A percentile compares a stretch with the other conserved stretches of the same genome.
phyloP scores from a whole-genome alignment of 768 basidiomycete species.

The Lactifluus pinguis region DNA sequence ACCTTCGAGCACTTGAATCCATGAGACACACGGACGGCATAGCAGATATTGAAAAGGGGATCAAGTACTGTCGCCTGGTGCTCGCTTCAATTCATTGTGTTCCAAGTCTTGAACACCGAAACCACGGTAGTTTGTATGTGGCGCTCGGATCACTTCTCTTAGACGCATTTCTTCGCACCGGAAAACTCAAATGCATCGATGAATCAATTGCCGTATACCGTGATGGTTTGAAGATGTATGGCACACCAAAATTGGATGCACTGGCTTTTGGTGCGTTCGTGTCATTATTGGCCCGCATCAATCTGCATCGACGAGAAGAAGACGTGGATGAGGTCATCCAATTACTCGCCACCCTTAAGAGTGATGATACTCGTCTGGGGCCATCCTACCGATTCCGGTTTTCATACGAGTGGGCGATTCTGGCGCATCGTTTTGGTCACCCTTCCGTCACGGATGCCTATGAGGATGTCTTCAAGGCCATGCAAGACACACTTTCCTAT shows the following conservation, averaged over 20 bases:
- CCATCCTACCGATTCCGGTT: background rate
- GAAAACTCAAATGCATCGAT: background rate
- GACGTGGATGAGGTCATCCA: background rate
- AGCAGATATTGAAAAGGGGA: background rate
- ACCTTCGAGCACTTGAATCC: background rate
- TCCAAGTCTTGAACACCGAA: background rate
- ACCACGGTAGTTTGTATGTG: background rate
- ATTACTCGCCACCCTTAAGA: background rate
- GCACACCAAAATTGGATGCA: too few relatives aligned
- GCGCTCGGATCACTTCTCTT: background rate
- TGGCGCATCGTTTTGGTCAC: background rate
- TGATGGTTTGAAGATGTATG: too few relatives aligned
- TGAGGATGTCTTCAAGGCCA: background rate
- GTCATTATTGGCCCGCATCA: too few relatives aligned
- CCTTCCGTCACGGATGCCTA: background rate
- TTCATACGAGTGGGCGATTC: background rate
- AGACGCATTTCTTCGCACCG: background rate
- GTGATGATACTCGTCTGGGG: background rate
- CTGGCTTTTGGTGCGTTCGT: too few relatives aligned
- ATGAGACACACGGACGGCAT: background rate
- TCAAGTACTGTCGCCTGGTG: background rate
- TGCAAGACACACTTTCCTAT: background rate
- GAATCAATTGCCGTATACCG: background rate
- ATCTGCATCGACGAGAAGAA: background rate
- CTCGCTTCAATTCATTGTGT: background rate